Conservation (phyloP, 805 yeast species). For the Dipodascopsis uninucleata region DNA sequence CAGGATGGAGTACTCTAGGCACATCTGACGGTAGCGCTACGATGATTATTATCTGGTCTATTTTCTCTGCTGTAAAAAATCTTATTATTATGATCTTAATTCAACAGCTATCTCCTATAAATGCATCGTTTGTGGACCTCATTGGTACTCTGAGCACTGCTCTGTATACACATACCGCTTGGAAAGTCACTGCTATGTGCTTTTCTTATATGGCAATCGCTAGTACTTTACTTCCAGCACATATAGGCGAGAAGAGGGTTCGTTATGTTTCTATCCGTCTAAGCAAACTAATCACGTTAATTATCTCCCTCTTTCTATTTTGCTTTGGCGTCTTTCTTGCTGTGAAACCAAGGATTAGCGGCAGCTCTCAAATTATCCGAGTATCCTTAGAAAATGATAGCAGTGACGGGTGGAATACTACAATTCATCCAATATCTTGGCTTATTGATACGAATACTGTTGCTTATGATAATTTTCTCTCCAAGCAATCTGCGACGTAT, state of each 20-base stretch:
- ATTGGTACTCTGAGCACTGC: constrained; percentile 25
- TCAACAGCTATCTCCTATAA: constrained; percentile 27
- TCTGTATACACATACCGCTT: constrained; percentile 20
- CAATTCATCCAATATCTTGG: constrained; percentile 25
- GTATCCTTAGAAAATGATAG: constrained; percentile 2
- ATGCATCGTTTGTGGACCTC: constrained; percentile 26
- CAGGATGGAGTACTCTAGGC: constrained; percentile 24
- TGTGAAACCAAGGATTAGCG: constrained; percentile 14
- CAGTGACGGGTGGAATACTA: constrained; percentile 19
- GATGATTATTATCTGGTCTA: constrained; percentile 20
- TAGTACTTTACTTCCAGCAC: constrained; percentile 16
- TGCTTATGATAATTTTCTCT: constrained; percentile 6
- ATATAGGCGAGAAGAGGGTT: constrained; percentile 15
- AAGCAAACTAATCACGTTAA: constrained; percentile 14
- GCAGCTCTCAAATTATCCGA: constrained; percentile 14
- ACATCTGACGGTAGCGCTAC: constrained; percentile 20
- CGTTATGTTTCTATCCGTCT: constrained; percentile 15
- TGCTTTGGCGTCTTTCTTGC: constrained; percentile 14
- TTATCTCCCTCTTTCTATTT: constrained; percentile 15
- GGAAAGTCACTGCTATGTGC: constrained; percentile 27
- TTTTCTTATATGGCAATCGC: constrained; percentile 27
- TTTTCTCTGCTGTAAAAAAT: constrained; percentile 24
- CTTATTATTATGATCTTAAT: constrained; percentile 24
- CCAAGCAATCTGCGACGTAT: constrained; percentile 23
- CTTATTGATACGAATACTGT: constrained; percentile 17